A percentile compares a stretch with the other conserved stretches of the same genome.
Conservation (phyloP, 257 asterid genomes). For the Nicotiana knightiana region DNA sequence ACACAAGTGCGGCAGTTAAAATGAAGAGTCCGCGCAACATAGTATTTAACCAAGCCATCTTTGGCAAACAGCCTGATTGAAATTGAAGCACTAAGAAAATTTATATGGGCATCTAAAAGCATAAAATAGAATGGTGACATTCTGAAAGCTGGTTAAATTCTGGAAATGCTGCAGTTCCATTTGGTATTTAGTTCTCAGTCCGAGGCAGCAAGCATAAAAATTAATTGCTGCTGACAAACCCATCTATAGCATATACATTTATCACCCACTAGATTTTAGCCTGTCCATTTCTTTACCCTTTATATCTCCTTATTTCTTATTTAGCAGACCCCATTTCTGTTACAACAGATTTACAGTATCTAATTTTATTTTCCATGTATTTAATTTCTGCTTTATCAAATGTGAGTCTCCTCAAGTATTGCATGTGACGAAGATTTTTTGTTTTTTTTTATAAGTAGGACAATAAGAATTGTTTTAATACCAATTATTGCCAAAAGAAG, state of each 20-base stretch:
- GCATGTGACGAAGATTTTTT: background rate
- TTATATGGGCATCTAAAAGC: background rate
- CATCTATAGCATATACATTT: background rate
- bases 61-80: background rate
- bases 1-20: too few relatives aligned
- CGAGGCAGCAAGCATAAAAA: background rate
- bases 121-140: background rate
- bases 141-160: constrained; percentile 5
- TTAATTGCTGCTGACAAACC: background rate
- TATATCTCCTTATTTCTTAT: background rate
- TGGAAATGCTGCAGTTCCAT: background rate
- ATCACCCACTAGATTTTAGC: background rate
- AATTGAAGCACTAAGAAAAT: background rate
- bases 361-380: background rate
- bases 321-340: background rate
- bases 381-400: background rate
- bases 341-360: background rate
- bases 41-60: background rate
- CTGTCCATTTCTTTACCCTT: background rate
- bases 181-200: constrained; percentile 4
- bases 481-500: background rate
- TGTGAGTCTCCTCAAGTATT: background rate
- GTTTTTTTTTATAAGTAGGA: background rate
- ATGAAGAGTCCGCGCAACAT: too few relatives aligned
- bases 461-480: background rate